These are phyloP conservation scores for Antitrichia curtipendula DNA, from an alignment of 225 moss, liverwort and hornwort species.

Conservation along the genomic window DNA sequence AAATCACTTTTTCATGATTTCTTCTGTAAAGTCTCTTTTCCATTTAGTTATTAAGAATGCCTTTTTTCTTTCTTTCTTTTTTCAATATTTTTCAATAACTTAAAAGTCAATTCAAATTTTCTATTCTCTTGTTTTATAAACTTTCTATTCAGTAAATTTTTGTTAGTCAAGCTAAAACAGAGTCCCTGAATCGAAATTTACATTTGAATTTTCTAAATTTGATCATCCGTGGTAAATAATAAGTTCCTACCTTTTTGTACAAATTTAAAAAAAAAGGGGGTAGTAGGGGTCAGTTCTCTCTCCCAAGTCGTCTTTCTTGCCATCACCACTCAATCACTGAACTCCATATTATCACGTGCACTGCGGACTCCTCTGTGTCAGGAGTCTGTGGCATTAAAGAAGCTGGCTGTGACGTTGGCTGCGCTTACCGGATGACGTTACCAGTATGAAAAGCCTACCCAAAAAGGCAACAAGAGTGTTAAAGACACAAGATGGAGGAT, in stretches of 20 bases:
- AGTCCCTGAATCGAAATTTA: background rate
- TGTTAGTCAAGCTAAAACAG: accelerated
- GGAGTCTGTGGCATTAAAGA: background rate
- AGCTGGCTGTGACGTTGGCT: background rate
- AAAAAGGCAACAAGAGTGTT: background rate
- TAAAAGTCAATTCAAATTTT: no score
- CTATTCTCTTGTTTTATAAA: background rate
- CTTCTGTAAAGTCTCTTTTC: background rate
- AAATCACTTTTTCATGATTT: background rate
- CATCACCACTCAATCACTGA: background rate
- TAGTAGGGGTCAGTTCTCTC: background rate
- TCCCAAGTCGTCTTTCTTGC: background rate
- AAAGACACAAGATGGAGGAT: background rate
- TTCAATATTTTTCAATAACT: background rate
- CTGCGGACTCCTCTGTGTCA: background rate
- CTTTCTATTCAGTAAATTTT: background rate
- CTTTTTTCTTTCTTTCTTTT: background rate
- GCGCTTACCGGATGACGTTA: background rate
- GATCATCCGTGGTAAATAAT: background rate
- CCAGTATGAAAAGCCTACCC: no score
- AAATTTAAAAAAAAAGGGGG: no score
- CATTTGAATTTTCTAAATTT: background rate
- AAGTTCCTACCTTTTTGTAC: no score
- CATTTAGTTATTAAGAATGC: no score
- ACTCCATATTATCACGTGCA: background rate